A percentile compares a stretch with the other conserved stretches of the same genome.
Evolutionary conservation across 148 eudicot species (phyloP).

Genomic region (Silene uniflora): DNA sequence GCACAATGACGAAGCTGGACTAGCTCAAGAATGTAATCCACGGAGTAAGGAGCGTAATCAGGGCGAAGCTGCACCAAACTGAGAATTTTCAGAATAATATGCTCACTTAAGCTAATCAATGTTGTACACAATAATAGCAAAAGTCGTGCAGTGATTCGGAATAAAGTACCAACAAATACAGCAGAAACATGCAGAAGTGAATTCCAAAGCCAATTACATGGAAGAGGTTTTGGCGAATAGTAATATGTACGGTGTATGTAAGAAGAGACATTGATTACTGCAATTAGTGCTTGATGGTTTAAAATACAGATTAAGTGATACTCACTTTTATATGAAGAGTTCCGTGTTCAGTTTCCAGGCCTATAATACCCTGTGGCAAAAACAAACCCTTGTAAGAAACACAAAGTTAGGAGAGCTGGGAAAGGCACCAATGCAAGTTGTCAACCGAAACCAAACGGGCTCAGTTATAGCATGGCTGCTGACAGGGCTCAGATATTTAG

Average conservation of each 20-base stretch:
- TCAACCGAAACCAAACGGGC: not conserved
- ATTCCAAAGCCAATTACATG: slow-evolving; percentile 6
- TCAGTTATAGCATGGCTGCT: not conserved
- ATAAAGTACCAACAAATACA: not conserved
- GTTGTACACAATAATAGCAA: not conserved
- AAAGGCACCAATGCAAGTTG: not conserved
- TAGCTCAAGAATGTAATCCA: slow-evolving; percentile 70
- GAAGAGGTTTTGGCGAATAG: not conserved
- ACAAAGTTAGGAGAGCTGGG: not conserved
- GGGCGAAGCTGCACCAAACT: slow-evolving; percentile 72
- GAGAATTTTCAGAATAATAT: slow-evolving; percentile 25
- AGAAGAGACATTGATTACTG: not conserved
- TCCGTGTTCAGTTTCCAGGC: slow-evolving; percentile 73
- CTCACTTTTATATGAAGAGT: slow-evolving; percentile 79
- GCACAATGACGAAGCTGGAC: slow-evolving; percentile 76
- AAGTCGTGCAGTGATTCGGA: not conserved
- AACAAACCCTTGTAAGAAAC: slow-evolving; percentile 4
- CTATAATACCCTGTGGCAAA: slow-evolving; percentile 69
- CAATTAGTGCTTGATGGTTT: not conserved
- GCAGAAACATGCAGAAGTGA: not conserved
- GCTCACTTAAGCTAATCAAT: not conserved
- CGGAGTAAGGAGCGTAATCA: slow-evolving; percentile 87
- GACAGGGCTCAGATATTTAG: not conserved
- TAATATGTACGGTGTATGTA: not conserved
- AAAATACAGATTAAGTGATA: not conserved